Evolutionary conservation across 2,329 filamentous ascomycete genomes (phyloP).

Genomic region (Canariomyces notabilis): DNA sequence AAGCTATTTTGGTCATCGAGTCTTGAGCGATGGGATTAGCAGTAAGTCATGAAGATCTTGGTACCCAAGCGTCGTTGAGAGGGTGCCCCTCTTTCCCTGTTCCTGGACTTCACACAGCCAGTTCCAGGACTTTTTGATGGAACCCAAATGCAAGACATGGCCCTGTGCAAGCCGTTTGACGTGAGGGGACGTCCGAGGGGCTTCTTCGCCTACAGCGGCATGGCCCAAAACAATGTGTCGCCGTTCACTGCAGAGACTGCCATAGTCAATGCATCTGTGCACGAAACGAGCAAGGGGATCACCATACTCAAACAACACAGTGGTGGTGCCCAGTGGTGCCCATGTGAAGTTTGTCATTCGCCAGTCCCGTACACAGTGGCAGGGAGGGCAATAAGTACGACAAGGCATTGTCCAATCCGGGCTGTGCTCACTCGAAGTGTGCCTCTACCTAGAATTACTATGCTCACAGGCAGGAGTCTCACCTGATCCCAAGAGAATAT

Average conservation of each 20-base stretch:
- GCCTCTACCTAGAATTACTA: neutral
- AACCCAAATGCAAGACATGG: slow-evolving; percentile 11
- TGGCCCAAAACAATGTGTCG: slow-evolving; percentile 3
- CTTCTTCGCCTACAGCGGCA: neutral
- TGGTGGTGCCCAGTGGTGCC: neutral
- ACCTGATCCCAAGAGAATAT: too few relatives aligned
- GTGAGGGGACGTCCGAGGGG: neutral
- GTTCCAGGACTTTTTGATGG: slow-evolving; percentile 13
- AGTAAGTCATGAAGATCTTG: neutral
- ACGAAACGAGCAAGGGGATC: slow-evolving; percentile 7
- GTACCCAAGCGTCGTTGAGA: slow-evolving; percentile 5
- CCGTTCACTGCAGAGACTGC: too few relatives aligned
- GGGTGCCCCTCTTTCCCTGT: neutral
- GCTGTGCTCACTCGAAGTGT: neutral
- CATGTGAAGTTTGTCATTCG: slow-evolving; percentile 1
- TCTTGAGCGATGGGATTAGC: neutral
- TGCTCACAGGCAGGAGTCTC: neutral
- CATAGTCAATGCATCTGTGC: slow-evolving; percentile 13
- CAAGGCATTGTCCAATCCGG: neutral
- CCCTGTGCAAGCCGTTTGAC: slow-evolving; percentile 4
- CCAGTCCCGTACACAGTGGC: neutral
- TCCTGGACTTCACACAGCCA: neutral
- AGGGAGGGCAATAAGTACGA: neutral
- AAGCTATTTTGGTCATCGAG: slow-evolving; percentile 22
- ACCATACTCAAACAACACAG: neutral